Evolutionary conservation across 306 rosid genomes (phyloP), one percentile per base, ranked within the genome.

Genomic region (Prunus kanzakura): DNA sequence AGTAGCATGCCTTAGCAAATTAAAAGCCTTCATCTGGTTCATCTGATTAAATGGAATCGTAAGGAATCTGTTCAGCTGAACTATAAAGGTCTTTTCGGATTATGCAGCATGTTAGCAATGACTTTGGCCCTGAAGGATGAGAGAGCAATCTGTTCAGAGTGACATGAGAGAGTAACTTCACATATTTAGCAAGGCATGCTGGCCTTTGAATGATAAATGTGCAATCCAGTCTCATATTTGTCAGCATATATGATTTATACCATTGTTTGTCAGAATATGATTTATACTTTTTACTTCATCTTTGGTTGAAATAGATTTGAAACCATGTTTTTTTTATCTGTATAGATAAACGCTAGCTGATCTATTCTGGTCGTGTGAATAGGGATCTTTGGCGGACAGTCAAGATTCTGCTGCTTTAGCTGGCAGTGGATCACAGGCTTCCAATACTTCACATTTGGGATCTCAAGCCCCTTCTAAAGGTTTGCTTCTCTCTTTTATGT

Each of bases 381-480:
- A 95, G 96, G 92, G 86, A 75, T 76, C 92, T 71, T 71, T 88
- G 55, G 67, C 72, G 61, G 90, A 84, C 73, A 69, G 85, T 79
- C 91, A 87, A 62, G 89, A 88, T 55, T 82, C 84, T 23, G 58
- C 86, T 25, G 60, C 85, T 67, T 73, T 80, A 61, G 80, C 78
- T 77, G 91, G 87, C 49, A 85, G 81, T 74, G 89, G 91, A 73
- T 84, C 87, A 55, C 96, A 87, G 75, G 84, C 87, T 49, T 75
- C 94, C 14, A 50, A 76, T 84, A 79, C 84, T 71, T 76, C 85
- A 68, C 84, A 87, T 79, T 76, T 78, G 64, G 92, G 76, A 79
- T 72, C 84, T 70, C 86, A 63, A 75, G 76, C 86, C 67, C 66
- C 90, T 78, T 80, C 83, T 19, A 89, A 82, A 88, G 98, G 98